Evolutionary conservation across 2,329 filamentous ascomycete genomes (phyloP).

Genomic region (Harringtonia lauricola): DNA sequence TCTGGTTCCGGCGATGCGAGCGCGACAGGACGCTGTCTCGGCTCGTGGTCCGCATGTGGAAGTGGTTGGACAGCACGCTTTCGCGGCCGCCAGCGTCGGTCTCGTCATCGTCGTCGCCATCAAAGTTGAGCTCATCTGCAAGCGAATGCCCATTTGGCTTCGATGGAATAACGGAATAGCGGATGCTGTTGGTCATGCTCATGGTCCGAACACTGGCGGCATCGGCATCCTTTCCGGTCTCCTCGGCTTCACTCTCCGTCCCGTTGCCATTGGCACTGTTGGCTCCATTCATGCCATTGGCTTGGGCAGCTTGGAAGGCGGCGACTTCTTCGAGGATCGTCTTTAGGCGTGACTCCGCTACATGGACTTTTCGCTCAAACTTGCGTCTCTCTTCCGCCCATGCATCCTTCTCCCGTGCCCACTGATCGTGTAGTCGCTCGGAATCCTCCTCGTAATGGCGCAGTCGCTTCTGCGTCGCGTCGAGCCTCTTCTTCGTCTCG

Average conservation of each 20-base stretch:
- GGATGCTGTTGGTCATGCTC: constrained; percentile 61
- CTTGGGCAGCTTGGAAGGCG: constrained; percentile 49
- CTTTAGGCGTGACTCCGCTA: constrained; percentile 82
- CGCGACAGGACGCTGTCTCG: constrained; percentile 42
- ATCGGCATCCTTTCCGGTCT: constrained; percentile 51
- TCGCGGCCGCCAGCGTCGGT: constrained; percentile 62
- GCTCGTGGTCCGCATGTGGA: constrained; percentile 43
- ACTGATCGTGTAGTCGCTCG: constrained; percentile 65
- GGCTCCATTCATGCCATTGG: constrained; percentile 18
- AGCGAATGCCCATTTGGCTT: constrained; percentile 63
- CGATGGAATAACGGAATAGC: constrained; percentile 45
- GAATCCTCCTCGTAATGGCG: constrained; percentile 75
- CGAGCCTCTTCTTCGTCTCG: constrained; percentile 69
- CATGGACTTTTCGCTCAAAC: constrained; percentile 74
- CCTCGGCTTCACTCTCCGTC: constrained; percentile 49
- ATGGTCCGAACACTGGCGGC: constrained; percentile 61
- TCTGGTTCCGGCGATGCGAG: constrained; percentile 44
- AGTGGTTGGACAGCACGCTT: constrained; percentile 41
- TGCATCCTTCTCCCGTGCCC: constrained; percentile 70
- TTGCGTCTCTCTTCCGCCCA: constrained; percentile 80
- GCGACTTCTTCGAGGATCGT: constrained; percentile 76
- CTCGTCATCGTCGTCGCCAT: constrained; percentile 63
- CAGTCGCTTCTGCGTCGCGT: constrained; percentile 65
- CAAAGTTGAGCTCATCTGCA: constrained; percentile 83
- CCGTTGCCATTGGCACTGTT: constrained; percentile 30